phyloP scores from a whole-genome alignment of 2,329 filamentous ascomycete genomes.

The Chaetomium strumarium region DNA sequence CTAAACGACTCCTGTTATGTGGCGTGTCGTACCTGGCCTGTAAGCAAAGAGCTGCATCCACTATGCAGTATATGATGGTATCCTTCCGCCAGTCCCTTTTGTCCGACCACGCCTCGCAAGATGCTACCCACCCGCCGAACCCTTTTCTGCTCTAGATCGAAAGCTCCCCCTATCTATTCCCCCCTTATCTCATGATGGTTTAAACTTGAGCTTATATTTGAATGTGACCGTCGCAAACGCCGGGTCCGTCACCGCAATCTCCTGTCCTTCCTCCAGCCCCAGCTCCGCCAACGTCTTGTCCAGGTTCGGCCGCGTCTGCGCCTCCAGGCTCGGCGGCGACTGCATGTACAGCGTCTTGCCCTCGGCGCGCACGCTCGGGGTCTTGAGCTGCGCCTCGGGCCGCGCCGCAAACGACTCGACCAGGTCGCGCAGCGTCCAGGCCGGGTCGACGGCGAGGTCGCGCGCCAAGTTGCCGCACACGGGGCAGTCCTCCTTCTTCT shows the following conservation, averaged over 20 bases:
- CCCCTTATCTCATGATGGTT: slow-evolving; percentile 19
- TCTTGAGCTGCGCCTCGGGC: slow-evolving; percentile 89
- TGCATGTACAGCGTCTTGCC: slow-evolving; percentile 88
- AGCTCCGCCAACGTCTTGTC: slow-evolving; percentile 70
- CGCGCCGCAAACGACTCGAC: slow-evolving; percentile 76
- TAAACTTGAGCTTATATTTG: slow-evolving; percentile 49
- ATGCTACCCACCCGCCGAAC: slow-evolving; percentile 2
- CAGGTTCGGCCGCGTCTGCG: slow-evolving; percentile 78
- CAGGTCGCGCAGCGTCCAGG: slow-evolving; percentile 72
- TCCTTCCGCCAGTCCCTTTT: background rate
- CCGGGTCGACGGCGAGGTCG: slow-evolving; percentile 58
- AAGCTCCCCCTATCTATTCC: background rate
- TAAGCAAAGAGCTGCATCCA: background rate
- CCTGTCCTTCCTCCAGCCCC: slow-evolving; percentile 68
- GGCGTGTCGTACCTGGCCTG: background rate
- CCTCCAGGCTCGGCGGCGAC: slow-evolving; percentile 71
- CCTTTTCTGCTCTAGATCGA: background rate
- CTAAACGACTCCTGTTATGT: background rate
- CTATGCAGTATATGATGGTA: background rate
- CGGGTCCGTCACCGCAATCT: slow-evolving; percentile 89
- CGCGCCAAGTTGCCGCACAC: slow-evolving; percentile 84
- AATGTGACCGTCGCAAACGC: slow-evolving; percentile 72
- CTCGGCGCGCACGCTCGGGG: slow-evolving; percentile 74
- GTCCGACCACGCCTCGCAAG: slow-evolving; percentile 12
- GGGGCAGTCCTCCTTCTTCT: slow-evolving; percentile 90